Conservation (phyloP, 2,329 filamentous ascomycete genomes). For the Cadophora sp. region DNA sequence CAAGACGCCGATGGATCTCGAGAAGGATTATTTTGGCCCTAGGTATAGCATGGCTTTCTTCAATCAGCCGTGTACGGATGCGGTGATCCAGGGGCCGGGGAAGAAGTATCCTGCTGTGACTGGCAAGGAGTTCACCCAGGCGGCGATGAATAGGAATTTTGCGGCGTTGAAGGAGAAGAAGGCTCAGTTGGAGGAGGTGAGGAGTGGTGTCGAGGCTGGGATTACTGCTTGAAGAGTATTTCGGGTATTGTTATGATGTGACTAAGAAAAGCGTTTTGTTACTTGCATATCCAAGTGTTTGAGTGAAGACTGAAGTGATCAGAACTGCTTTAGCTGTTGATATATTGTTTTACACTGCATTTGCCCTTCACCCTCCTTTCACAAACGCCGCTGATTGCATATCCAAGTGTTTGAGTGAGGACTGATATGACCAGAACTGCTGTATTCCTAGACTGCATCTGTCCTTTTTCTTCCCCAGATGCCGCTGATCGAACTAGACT, state of each 20-base stretch:
- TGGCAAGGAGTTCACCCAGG: slow-evolving; percentile 64
- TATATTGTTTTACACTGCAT: too few species aligned
- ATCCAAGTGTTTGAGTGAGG: too few species aligned
- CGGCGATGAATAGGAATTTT: slow-evolving; percentile 63
- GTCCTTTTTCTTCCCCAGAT: too few species aligned
- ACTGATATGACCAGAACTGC: too few species aligned
- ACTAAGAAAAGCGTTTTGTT: neutral
- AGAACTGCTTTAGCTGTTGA: too few species aligned
- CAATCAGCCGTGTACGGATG: slow-evolving; percentile 66
- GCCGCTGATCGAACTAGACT: too few species aligned
- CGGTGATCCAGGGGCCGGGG: slow-evolving; percentile 63
- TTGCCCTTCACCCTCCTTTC: too few species aligned
- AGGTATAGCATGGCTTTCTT: slow-evolving; percentile 72
- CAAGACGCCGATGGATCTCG: slow-evolving; percentile 62
- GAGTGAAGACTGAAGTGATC: neutral
- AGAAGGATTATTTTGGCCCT: slow-evolving; percentile 62
- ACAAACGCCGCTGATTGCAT: too few species aligned
- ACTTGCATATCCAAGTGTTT: too few species aligned
- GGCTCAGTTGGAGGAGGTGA: slow-evolving; percentile 38
- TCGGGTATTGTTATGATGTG: neutral
- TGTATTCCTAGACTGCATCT: too few species aligned
- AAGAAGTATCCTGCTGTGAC: slow-evolving; percentile 69
- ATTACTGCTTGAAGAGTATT: slow-evolving; percentile 5
- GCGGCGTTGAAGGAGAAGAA: slow-evolving; percentile 57
- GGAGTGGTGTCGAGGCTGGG: slow-evolving; percentile 15